Base-by-base conservation (phyloP, 1,139 yeast genomes). In the Magnusiomyces fungicola region DNA sequence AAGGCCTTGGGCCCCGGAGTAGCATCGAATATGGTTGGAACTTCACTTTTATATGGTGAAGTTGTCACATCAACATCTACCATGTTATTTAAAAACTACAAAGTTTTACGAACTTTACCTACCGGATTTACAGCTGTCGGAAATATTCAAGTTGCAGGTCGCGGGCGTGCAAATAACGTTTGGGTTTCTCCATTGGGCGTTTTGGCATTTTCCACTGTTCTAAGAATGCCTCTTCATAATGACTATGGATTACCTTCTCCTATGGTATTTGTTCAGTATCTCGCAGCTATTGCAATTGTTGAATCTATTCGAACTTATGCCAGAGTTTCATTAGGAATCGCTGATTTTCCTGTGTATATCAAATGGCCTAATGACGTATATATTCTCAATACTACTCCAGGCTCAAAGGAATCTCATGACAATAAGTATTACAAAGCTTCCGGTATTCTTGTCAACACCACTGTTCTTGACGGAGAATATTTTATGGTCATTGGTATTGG, bases 321-420 rank as follows among this genome's bases (percentile, higher is more conserved):
- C 33, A 72, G 73, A 0, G 89, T 87, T 0, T 85, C 81, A 62
- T 81, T 79, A 36, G 49, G 45, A 10, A 34, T 51, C 16, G 37
- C 24, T 6, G 82, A 80, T 49, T 67, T 92, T 59, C 97, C 96
- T 0, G 73, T 90, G 10, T 76, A 79, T 50, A 76, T 94, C 54
- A 94, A 94, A 63, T 94, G 99, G 99, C 99, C 99, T 4, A 94
- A 94, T 63, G 99, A 94, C 66, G 71, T 92, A 16, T 94, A 87
- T 63, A 79, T 83, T 5, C 66, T 81, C 58, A 80, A 78, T 54
- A 94, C 95, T 0, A 65, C 19, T 54, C 50, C 9, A 14, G 6
- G 10, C 12, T 18, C 25, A 19, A 25, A 30, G 4, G 37, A 42
- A 21, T 16, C 21, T 18, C n/a, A n/a, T n/a, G n/a, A n/a, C n/a